Evolutionary conservation across 192 early-diverging fungal species (phyloP).

Genomic region (Coemansia interrupta): DNA sequence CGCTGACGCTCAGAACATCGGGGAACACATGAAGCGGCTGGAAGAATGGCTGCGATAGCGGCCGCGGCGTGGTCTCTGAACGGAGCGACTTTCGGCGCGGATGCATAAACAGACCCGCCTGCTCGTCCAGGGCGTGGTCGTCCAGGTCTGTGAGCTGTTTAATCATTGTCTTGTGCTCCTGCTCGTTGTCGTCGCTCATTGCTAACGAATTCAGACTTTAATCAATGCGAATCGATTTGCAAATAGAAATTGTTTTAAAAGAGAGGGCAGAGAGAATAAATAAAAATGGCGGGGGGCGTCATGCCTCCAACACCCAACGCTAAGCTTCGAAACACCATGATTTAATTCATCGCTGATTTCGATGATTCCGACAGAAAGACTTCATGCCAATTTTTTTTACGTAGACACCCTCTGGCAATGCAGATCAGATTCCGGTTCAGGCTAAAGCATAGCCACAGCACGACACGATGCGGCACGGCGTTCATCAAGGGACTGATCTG

Average conservation of each 20-base stretch:
- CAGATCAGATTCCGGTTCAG: too few relatives aligned
- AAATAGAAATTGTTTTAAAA: background rate
- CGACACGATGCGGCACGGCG: too few relatives aligned
- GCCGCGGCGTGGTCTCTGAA: slow-evolving; percentile 41
- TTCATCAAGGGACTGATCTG: too few relatives aligned
- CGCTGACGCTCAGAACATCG: slow-evolving; percentile 50
- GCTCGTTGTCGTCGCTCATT: slow-evolving; percentile 38
- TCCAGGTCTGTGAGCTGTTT: slow-evolving; percentile 58
- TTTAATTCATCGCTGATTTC: background rate
- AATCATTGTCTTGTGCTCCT: slow-evolving; percentile 55
- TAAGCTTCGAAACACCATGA: background rate
- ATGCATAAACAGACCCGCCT: slow-evolving; percentile 54
- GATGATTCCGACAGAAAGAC: too few relatives aligned
- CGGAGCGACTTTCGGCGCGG: slow-evolving; percentile 47
- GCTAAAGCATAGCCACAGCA: too few relatives aligned
- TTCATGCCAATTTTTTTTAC: too few relatives aligned
- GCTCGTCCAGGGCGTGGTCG: slow-evolving; percentile 56
- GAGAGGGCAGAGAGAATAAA: background rate
- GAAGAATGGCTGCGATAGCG: slow-evolving; percentile 53
- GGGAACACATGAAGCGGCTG: slow-evolving; percentile 55
- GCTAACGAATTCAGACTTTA: background rate
- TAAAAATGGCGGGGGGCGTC: background rate
- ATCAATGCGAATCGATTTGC: background rate
- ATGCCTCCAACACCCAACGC: too few relatives aligned
- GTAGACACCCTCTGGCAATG: too few relatives aligned